Evolutionary conservation across 2,329 filamentous ascomycete genomes (phyloP).

Genomic region (Aspergillus brasiliensis): DNA sequence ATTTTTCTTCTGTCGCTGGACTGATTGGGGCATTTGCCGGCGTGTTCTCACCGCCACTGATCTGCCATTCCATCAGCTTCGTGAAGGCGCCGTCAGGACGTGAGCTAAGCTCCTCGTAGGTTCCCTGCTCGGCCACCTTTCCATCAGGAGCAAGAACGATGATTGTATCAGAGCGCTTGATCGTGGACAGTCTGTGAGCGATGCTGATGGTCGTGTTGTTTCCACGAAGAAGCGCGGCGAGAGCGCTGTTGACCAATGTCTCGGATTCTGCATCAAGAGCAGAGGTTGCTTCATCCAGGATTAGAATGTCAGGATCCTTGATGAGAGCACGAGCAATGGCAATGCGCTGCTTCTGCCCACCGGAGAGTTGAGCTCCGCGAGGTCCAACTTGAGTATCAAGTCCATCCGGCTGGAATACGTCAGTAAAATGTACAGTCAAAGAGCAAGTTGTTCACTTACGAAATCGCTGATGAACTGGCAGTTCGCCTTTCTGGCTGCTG

Average conservation of each 20-base stretch:
- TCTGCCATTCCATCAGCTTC: conserved; percentile 98
- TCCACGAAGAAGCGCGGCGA: conserved; percentile 76
- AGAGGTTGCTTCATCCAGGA: conserved; percentile 94
- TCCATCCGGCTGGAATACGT: conserved; percentile 69
- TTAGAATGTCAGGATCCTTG: conserved; percentile 94
- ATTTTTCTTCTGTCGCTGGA: conserved; percentile 52
- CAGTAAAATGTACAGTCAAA: conserved; percentile 9
- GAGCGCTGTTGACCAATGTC: conserved; percentile 89
- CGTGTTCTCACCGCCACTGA: conserved; percentile 73
- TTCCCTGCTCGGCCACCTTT: conserved; percentile 85
- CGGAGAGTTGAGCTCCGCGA: conserved; percentile 88
- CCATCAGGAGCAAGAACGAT: conserved; percentile 88
- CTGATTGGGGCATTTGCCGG: conserved; percentile 29
- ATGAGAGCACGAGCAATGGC: conserved; percentile 93
- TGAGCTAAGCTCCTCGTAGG: conserved; percentile 73
- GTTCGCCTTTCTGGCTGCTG: conserved; percentile 87
- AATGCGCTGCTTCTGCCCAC: conserved; percentile 96
- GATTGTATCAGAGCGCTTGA: conserved; percentile 92
- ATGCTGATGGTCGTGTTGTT: conserved; percentile 98
- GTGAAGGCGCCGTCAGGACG: conserved; percentile 82
- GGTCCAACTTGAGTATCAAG: conserved; percentile 92
- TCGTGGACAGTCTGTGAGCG: conserved; percentile 91
- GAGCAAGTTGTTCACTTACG: conserved; percentile 47
- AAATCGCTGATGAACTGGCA: conserved; percentile 97
- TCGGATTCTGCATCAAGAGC: conserved; percentile 96